Conservation (phyloP, 1,284 basidiomycete genomes). For the Trametes hirsuta region DNA sequence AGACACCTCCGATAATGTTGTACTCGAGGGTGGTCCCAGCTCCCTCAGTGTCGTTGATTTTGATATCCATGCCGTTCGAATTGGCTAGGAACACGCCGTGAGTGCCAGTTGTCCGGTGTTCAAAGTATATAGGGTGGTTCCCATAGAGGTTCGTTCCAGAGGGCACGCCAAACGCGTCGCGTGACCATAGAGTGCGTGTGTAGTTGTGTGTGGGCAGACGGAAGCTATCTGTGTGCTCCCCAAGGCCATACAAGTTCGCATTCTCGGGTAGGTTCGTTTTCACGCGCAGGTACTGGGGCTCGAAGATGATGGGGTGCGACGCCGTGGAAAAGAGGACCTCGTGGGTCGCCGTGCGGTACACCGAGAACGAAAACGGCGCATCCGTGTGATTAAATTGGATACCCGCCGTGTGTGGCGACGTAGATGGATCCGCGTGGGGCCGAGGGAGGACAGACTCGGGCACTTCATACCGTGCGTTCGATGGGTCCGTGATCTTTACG, state of each 20-base stretch:
- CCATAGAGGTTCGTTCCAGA: conserved; percentile 65
- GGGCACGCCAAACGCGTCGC: conserved; percentile 64
- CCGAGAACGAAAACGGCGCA: conserved; percentile 73
- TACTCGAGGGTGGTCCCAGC: conserved; percentile 59
- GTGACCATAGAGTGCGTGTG: conserved; percentile 69
- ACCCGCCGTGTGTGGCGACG: conserved; percentile 38
- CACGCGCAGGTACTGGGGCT: conserved; percentile 78
- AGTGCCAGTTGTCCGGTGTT: conserved; percentile 64
- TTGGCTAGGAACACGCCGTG: conserved; percentile 72
- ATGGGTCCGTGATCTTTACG: conserved; percentile 70
- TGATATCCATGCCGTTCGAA: conserved; percentile 77
- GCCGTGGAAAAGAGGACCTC: conserved; percentile 75
- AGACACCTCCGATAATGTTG: conserved; percentile 69
- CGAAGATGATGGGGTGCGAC: conserved; percentile 67
- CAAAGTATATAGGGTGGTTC: conserved; percentile 72
- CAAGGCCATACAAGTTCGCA: conserved; percentile 80
- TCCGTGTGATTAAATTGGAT: conserved; percentile 71
- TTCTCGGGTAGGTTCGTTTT: conserved; percentile 56
- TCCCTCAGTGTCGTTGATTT: conserved; percentile 50
- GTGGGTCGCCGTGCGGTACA: conserved; percentile 55
- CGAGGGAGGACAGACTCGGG: conserved; percentile 68
- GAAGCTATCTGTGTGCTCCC: conserved; percentile 74
- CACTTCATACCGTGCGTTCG: conserved; percentile 64
- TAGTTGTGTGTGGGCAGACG: conserved; percentile 62
- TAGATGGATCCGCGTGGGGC: conserved; percentile 41